A percentile compares a stretch with the other conserved stretches of the same genome.
Evolutionary conservation across 2,329 filamentous ascomycete species (phyloP).

Genomic region (Annulohypoxylon truncatum): DNA sequence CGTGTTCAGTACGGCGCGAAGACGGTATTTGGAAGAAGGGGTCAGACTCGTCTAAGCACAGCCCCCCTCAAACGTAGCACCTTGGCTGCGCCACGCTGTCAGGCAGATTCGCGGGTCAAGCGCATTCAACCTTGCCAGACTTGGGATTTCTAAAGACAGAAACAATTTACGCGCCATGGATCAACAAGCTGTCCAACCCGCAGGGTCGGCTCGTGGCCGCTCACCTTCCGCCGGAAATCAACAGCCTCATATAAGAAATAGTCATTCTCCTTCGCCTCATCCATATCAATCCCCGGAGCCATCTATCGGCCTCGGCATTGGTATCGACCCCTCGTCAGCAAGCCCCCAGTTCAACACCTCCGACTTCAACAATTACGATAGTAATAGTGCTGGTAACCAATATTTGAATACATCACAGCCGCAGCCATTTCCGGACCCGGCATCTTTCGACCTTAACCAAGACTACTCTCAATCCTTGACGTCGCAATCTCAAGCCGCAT

Average conservation of each 20-base stretch:
- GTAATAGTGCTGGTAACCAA: conserved; percentile 56
- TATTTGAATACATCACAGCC: conserved; percentile 63
- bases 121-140: conserved; percentile 47
- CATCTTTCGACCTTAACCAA: conserved; percentile 49
- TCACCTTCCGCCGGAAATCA: conserved; percentile 70
- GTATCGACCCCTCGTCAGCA: conserved; percentile 63
- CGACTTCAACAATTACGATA: conserved; percentile 60
- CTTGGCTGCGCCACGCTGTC: conserved; percentile 47
- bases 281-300: conserved; percentile 64
- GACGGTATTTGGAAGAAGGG: conserved; percentile 36
- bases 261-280: conserved; percentile 72
- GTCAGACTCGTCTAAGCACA: conserved; percentile 47
- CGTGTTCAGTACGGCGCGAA: conserved; percentile 28
- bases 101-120: conserved; percentile 49
- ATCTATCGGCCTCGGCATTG: conserved; percentile 68
- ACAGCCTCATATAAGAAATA: conserved; percentile 75
- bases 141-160: conserved; percentile 51
- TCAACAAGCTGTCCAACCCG: conserved; percentile 55
- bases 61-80: conserved; percentile 45
- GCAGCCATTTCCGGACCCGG: conserved; percentile 55
- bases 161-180: conserved; percentile 60
- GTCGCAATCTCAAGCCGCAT: conserved; percentile 57
- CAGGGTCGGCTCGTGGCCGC: conserved; percentile 61
- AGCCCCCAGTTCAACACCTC: conserved; percentile 55
- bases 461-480: conserved; percentile 57